Base-by-base conservation (phyloP, 2,329 filamentous ascomycete species). In the Alternaria incomplexa region DNA sequence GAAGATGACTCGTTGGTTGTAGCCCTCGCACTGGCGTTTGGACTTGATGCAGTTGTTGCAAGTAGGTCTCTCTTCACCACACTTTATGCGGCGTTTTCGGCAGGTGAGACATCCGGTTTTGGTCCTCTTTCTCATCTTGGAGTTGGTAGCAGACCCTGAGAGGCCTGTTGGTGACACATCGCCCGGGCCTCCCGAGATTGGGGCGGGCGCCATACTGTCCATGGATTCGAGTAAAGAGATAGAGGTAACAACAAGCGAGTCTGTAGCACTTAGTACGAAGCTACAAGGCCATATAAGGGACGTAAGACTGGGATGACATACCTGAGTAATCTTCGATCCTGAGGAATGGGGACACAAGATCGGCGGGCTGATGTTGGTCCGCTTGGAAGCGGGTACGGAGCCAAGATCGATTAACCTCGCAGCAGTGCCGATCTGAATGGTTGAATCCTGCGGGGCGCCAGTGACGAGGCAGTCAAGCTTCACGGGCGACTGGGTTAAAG, bases 91-190 rank as follows among this genome's bases (percentile, higher is more conserved):
- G 56, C 96, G 90, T 81, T 92, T 95, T 67, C 96, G 91, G 81
- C 96, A 99, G 61, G 96, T 97, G 64, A 97, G 82, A 78, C 94
- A 97, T 13, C 94, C 94, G 3, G 94, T 97, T 82, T 97, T 97
- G 55, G 94, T 97, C 73, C 94, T 76, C 68, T 81, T 81, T 58
- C 79, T 76, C 73, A 79, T 74, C 66, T 80, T 79, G 57, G 73
- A 62, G 56, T 71, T 75, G 23, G 69, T 60, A 36, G 72, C 58
- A 46, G 67, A 56, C 30, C 64, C 68, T 52, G 71, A 57, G 20
- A 51, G 46, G 48, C 54, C 68, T 11, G 73, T 71, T 56, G 77
- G 75, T 66, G 77, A 76, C 52, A 73, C 64, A 58, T 77, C 70
- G 55, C 72, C 72, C 51, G 71, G 62, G 44, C 66, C 72, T 36